phyloP scores from a whole-genome alignment of 192 early-diverging fungal genomes.

The Coemansia pectinata region DNA sequence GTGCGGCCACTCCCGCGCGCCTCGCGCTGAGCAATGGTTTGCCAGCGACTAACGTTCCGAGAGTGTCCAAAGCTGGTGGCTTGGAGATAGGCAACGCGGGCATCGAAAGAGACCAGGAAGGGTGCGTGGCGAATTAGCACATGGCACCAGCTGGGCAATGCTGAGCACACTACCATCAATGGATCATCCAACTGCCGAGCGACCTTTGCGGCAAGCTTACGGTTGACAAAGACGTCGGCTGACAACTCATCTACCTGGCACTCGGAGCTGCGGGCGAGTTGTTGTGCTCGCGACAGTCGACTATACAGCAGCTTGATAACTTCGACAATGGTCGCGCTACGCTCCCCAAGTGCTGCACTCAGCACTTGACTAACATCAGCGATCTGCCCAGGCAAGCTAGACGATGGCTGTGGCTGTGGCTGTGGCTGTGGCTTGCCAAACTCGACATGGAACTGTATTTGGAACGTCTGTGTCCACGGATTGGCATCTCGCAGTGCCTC shows the following conservation, averaged over 20 bases:
- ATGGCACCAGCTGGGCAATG: conserved; percentile 77
- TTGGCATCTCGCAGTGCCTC: conserved; percentile 14
- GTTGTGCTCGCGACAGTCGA: neutral
- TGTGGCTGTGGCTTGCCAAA: conserved; percentile 4
- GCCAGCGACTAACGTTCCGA: conserved; percentile 72
- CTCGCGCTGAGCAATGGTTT: conserved; percentile 35
- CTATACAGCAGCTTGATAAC: conserved; percentile 15
- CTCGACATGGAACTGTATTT: conserved; percentile 24
- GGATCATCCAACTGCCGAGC: conserved; percentile 86
- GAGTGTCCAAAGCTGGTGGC: conserved; percentile 87
- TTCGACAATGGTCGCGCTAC: conserved; percentile 11
- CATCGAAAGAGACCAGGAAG: conserved; percentile 85
- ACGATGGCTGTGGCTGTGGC: neutral
- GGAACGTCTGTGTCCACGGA: conserved; percentile 27
- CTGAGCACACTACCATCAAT: conserved; percentile 80
- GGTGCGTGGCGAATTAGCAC: conserved; percentile 64
- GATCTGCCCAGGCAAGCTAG: neutral
- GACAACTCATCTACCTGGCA: neutral
- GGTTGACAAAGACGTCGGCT: conserved; percentile 64
- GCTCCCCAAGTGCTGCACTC: conserved; percentile 5
- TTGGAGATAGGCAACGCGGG: conserved; percentile 75
- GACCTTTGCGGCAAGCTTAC: conserved; percentile 81
- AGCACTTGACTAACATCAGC: neutral
- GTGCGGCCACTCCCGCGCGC: conserved; percentile 2
- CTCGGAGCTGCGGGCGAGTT: neutral